Conservation (phyloP, 768 basidiomycete species). For the Psilocybe sp. region DNA sequence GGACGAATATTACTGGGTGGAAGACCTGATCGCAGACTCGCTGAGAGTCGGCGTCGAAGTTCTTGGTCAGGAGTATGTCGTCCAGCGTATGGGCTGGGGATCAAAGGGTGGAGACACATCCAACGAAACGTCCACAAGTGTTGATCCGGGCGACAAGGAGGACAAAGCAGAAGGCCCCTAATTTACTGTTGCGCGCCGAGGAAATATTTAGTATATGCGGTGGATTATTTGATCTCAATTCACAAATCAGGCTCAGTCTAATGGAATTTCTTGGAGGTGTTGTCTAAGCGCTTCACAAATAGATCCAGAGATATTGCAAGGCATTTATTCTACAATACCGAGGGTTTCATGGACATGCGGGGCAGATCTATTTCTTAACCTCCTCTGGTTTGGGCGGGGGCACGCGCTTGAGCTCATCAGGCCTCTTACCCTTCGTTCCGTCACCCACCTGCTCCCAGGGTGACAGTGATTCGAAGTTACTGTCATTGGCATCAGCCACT, state of each 20-base stretch:
- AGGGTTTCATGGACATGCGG: too few species aligned
- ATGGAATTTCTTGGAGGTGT: too few species aligned
- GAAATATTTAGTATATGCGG: neutral
- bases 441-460: slow-evolving; percentile 96
- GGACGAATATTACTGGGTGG: slow-evolving; percentile 95
- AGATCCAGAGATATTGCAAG: too few species aligned
- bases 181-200: neutral
- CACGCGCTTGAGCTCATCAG: slow-evolving; percentile 73
- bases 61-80: slow-evolving; percentile 89
- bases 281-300: too few species aligned
- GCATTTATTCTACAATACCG: too few species aligned
- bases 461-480: slow-evolving; percentile 89
- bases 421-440: slow-evolving; percentile 46
- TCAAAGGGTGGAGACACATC: slow-evolving; percentile 26
- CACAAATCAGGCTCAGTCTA: neutral
- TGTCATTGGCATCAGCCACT: slow-evolving; percentile 24
- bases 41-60: slow-evolving; percentile 84
- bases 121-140: slow-evolving; percentile 14
- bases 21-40: slow-evolving; percentile 88
- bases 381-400: slow-evolving; percentile 76
- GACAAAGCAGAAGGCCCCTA: slow-evolving; percentile 25
- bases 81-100: slow-evolving; percentile 81
- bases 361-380: slow-evolving; percentile 64
- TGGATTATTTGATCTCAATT: neutral
- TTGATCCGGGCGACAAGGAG: slow-evolving; percentile 23